Base-by-base conservation (phyloP, 225 moss, liverwort and hornwort species). In the Rhytidiadelphus loreus region DNA sequence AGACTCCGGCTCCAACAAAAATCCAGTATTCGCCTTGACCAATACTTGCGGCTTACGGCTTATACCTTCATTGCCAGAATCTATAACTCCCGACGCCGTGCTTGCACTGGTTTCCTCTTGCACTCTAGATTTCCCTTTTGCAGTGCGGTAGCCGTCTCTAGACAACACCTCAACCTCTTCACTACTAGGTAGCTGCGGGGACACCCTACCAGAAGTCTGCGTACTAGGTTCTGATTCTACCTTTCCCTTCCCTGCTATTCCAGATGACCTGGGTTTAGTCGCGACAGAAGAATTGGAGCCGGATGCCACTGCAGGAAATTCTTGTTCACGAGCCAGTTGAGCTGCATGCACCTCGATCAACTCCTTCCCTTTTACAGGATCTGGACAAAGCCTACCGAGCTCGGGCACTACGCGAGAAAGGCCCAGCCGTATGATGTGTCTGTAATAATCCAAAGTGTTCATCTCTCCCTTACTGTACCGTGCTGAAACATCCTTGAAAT, bases 301-400 rank as follows among this genome's bases (percentile, higher is more conserved):
- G 52, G 91, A 89, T 76, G 93, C 91, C 84, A 96, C 97, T 39
- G 93, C 92, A 85, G 92, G 95, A 59, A 93, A 96, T 63, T 87
- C 90, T 91, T 92, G 91, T 86, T 97, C 95, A 77, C 90, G 93
- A 82, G 95, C 92, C 63, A 93, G 80, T 44, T 93, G 94, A 60
- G 94, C 89, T 88, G 89, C 85, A 90, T 97, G 95, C 52, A 88
- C 95, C 80, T 95, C 93, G 69, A 93, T 90, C 91, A 99, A 93
- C 92, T 97, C 97, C 73, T 92, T 92, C 22, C 96, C 90, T 85
- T 97, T 97, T 32, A 73, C 90, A 92, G 92, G 96, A 91, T 99
- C 99, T 79, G 99, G 99, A 92, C 96, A 97, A 80, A 99, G 97
- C 87, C 97, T 95, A 57, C 96, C 97, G 87, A 99, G 95, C 88